phyloP scores from a whole-genome alignment of 169 alveolate genomes.

The Eimeria sp. region DNA sequence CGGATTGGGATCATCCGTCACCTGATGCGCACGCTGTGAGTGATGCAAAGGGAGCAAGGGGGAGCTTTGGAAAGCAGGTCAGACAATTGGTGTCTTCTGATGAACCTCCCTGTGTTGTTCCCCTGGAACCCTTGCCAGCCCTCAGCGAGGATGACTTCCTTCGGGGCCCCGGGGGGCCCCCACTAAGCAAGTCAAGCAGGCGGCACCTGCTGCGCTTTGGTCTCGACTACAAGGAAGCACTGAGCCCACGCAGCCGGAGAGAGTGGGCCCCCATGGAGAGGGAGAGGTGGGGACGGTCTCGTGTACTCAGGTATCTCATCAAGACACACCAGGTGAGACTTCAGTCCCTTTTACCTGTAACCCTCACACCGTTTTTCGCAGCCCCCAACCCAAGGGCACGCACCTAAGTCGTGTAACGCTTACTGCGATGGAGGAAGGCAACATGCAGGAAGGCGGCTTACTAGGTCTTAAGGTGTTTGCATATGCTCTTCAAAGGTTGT shows the following conservation, averaged over 20 bases:
- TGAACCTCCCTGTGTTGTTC: not conserved
- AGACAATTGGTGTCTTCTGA: not conserved
- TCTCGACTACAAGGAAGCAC: slow-evolving; percentile 16
- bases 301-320: slow-evolving; percentile 18
- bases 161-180: slow-evolving; percentile 65
- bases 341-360: not conserved
- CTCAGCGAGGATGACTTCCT: slow-evolving; percentile 38
- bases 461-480: not conserved
- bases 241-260: slow-evolving; percentile 22
- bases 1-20: not conserved
- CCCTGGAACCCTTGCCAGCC: slow-evolving; percentile 15
- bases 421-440: not conserved
- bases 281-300: slow-evolving; percentile 44
- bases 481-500: not conserved
- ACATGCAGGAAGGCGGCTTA: not conserved
- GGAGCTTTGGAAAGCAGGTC: not conserved
- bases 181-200: not conserved
- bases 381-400: not conserved
- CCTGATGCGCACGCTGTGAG: not conserved
- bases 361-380: not conserved
- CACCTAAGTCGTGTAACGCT: not conserved
- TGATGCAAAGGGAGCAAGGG: not conserved
- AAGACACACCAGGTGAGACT: slow-evolving; percentile 42
- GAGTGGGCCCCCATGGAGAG: slow-evolving; percentile 31
- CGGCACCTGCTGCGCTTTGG: slow-evolving; percentile 25